Evolutionary conservation across 306 rosid genomes (phyloP), one percentile per base, ranked within the genome.

Genomic region (Astragalus glycyphyllos): DNA sequence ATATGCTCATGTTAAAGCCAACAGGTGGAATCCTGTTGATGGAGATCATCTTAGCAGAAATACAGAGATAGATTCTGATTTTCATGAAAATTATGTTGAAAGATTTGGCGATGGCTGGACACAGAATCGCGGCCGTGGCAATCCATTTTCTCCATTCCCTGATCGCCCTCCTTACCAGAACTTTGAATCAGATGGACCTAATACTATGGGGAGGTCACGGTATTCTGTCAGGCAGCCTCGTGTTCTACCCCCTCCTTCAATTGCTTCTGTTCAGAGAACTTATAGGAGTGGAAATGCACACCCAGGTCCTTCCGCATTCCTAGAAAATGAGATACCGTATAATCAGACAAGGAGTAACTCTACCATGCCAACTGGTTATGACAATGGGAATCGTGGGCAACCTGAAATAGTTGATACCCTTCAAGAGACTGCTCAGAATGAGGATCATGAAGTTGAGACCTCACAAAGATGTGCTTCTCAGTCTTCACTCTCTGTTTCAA

Each of bases 401-500:
- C 72, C 80, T 53, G 92, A 76, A 80, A 84, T 77, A 59, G 82
- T 77, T 40, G 84, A 79, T 71, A 66, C 79, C 40, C 78, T 71
- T 65, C 85, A 50, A 58, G 93, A 87, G 69, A 72, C 69, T 77
- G 45, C 69, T 54, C 89, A 76, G 76, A 82, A 75, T 51, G 86
- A 72, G 77, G 81, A 84, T 69, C 87, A 64, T 63, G 74, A 73
- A 59, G 70, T 81, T 26, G 90, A 88, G 62, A 49, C 77, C 56
- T 62, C 89, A 14, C 84, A 45, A 8, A 83, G 96, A 76, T 94
- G 97, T 69, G 98, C 84, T 82, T 94, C 97, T 47, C 98, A 94
- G 73, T 94, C 98, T 14, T 90, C 98, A 54, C 97, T 94, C 48
- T 94, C 94, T 57, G 98, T 94, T 66, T 94, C 97, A 72, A 94